Evolutionary conservation across 805 yeast species (phyloP), one percentile per base, ranked within the genome.

Genomic region (Spathaspora boniae): DNA sequence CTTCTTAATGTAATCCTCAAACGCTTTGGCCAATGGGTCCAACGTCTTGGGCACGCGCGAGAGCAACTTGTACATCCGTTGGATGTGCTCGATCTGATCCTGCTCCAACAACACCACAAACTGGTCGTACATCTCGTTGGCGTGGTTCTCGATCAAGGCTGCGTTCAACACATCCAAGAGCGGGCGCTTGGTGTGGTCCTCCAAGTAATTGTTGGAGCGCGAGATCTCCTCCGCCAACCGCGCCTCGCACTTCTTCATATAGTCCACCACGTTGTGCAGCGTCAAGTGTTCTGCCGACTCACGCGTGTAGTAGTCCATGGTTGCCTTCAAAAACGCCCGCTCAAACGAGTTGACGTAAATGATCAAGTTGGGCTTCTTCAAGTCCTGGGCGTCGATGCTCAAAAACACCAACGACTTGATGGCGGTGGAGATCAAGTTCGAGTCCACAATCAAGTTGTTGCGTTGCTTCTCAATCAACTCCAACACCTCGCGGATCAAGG

Each of bases 321-420:
- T 82, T 35, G 77, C 80, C 16, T 74, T 78, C 45, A 93, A 69
- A 55, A 87, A 93, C 26, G 79, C 77, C 28, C 65, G 70, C 58
- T 93, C 96, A 52, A 91, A 93, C 48, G 74, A 74, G 38, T 79
- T 79, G 45, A 83, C 78, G 62, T 93, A 93, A 21, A 89, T 88
- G 15, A 80, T 73, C 51, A 89, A 69, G 53, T 86, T 87, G 34
- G 86, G 78, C 53, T 87, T 88, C 62, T 85, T 88, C 57, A 86
- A 72, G 60, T 88, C 97, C 54, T 83, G 88, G 39, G 79, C 80
- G 55, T 93, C 98, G 47, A 94, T 82, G 4, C 98, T 98, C 44
- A 93, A 70, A 29, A 80, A 74, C 9, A 91, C 96, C 65, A 89
- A 79, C 1, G 97, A 89, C 50, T 79, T 82, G 43, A 91, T 84